Conservation (phyloP, 2,329 filamentous ascomycete species). For the Elsinoe fawcettii region DNA sequence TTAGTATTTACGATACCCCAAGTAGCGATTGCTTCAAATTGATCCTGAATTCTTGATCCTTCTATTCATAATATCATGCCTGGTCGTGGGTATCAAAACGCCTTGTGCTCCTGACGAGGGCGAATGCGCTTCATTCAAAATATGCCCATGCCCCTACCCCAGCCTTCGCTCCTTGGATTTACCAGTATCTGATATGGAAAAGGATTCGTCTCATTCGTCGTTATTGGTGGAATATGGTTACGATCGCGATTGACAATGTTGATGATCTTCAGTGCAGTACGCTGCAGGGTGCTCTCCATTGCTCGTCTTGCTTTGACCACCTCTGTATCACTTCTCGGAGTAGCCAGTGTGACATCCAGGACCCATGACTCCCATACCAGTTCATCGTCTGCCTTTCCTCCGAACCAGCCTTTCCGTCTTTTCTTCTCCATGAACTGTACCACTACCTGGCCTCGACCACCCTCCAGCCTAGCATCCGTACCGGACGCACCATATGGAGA, state of each 20-base stretch:
- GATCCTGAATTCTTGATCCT: neutral
- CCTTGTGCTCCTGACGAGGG: neutral
- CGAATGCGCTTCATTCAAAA: constrained; percentile 43
- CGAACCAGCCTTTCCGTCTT: constrained; percentile 64
- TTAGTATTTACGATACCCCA: constrained; percentile 24
- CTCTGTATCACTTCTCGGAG: constrained; percentile 83
- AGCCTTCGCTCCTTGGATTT: constrained; percentile 67
- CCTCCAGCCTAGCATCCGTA: constrained; percentile 31
- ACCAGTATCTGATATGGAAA: constrained; percentile 92
- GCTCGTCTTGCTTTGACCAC: constrained; percentile 79
- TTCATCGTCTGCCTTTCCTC: constrained; percentile 76
- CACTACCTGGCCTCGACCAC: constrained; percentile 63
- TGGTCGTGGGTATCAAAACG: constrained; percentile 12
- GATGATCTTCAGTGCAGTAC: constrained; percentile 83
- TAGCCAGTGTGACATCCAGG: constrained; percentile 84
- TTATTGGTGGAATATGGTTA: constrained; percentile 95
- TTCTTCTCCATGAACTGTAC: constrained; percentile 95
- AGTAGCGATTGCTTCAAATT: neutral
- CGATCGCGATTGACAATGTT: constrained; percentile 81
- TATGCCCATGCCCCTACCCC: constrained; percentile 72
- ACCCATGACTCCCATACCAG: constrained; percentile 97
- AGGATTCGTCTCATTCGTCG: constrained; percentile 80
- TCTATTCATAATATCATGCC: constrained; percentile 7
- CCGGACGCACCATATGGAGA: constrained; percentile 24
- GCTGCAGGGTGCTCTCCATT: constrained; percentile 83